These are phyloP conservation scores for Alternaria sp. DNA, from an alignment of 2,329 filamentous ascomycete genomes.

Conservation along the genomic window DNA sequence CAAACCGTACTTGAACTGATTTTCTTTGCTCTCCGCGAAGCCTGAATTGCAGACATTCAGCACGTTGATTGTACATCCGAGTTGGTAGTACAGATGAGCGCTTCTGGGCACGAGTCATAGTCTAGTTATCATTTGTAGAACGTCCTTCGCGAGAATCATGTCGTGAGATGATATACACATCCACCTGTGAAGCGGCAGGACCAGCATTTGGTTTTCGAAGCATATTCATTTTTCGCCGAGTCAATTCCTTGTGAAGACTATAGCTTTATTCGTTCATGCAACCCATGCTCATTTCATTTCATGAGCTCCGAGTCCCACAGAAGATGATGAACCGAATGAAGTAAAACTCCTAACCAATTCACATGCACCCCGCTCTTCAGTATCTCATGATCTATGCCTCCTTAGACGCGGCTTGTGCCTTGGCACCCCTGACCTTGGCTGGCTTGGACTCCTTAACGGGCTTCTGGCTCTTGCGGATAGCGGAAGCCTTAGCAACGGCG, in stretches of 20 bases:
- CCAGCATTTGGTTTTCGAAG: conserved; percentile 18
- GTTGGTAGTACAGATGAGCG: not conserved
- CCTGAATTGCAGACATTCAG: not conserved
- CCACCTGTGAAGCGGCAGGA: not conserved
- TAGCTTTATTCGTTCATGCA: conserved; percentile 21
- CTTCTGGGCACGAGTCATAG: not conserved
- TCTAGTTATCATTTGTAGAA: not conserved
- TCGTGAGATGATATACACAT: not conserved
- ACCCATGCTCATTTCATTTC: conserved; percentile 22
- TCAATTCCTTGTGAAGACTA: conserved; percentile 22
- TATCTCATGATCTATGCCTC: conserved; percentile 38
- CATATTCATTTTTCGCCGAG: conserved; percentile 23
- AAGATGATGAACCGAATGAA: conserved; percentile 33
- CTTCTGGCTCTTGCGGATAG: conserved; percentile 81
- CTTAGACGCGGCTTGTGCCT: conserved; percentile 73
- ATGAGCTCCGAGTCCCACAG: conserved; percentile 24
- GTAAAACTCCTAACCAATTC: conserved; percentile 29
- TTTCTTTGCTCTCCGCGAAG: not conserved
- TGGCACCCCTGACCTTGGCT: conserved; percentile 78
- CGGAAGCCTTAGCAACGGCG: conserved; percentile 86
- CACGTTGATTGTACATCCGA: not conserved
- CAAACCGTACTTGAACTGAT: not conserved
- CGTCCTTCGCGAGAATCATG: not conserved
- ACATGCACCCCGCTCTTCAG: conserved; percentile 20
- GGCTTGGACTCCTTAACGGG: conserved; percentile 77